Evolutionary conservation across 257 asterid species (phyloP), one percentile per base, ranked within the genome.

Genomic region (Verbascum thapsus): DNA sequence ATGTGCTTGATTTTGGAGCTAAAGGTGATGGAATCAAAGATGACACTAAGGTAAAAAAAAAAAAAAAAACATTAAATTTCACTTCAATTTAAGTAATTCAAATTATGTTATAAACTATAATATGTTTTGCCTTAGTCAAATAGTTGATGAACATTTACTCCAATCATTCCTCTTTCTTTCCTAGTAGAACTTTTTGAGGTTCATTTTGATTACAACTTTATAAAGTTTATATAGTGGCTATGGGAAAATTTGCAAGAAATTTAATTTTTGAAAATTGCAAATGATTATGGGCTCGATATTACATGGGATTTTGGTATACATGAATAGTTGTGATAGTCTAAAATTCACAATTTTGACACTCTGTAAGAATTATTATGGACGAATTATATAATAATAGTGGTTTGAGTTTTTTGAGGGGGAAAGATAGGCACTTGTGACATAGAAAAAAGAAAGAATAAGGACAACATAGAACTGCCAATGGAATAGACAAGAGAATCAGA

Each of bases 11-110:
- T 67, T 91, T 82, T 66, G 98, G 96, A 68, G 98, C 98, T 13
- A 82, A 78, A 55, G 96, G 98, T 60, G 91, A 91, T 68, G 98
- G 98, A 38, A 69, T 10, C 47, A 76, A 84, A 10, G 95, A 91
- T 79, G 98, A 91, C 47, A 91, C 98, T 41, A 85, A 91, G 95
- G 98, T 90, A 83, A 71, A 48, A 4, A 49, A 8, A 37, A 17
- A 48, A 3, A 6, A 1, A 26, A 1, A 26, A 1, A n/a, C n/a
- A n/a, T 26, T 26, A 26, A 26, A 26, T 26, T 26, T 26, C 32
- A 26, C 32, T 26, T 26, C 5, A 26, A n/a, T n/a, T n/a, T n/a
- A n/a, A n/a, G n/a, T n/a, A n/a, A n/a, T n/a, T n/a, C n/a, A n/a
- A n/a, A n/a, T n/a, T n/a, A n/a, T n/a, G n/a, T n/a, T n/a, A n/a